Evolutionary conservation across 306 rosid species (phyloP).

Genomic region (Ochetophila trinervis): DNA sequence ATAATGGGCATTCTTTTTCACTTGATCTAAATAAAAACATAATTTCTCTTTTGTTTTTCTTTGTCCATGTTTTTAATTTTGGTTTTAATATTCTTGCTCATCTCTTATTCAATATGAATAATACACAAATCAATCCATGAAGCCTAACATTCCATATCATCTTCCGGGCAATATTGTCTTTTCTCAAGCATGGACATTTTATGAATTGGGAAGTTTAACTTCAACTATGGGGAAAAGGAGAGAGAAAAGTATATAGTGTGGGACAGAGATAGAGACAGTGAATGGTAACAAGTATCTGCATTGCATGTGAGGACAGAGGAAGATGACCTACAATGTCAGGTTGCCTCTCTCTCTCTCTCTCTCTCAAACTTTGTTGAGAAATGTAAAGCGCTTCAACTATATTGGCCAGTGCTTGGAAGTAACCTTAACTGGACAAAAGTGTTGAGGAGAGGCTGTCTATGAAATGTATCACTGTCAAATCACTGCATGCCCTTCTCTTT

Average conservation of each 20-base stretch:
- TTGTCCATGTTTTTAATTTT: too few species aligned
- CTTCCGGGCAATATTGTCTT: too few species aligned
- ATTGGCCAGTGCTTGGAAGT: slow-evolving; percentile 1
- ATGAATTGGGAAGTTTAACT: too few species aligned
- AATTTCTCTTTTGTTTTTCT: too few species aligned
- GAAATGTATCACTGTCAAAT: slow-evolving; percentile 10
- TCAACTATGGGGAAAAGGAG: neutral
- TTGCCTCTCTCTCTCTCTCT: neutral
- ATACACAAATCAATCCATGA: too few species aligned
- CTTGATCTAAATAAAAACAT: too few species aligned
- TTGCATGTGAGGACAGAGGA: slow-evolving; percentile 31
- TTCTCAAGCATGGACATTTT: too few species aligned
- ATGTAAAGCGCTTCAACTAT: slow-evolving; percentile 11
- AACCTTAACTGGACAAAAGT: slow-evolving; percentile 29
- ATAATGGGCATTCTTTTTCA: too few species aligned
- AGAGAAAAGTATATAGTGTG: neutral
- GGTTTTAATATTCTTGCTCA: too few species aligned
- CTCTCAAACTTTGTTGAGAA: slow-evolving; percentile 29
- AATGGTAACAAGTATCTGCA: neutral
- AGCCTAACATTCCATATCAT: too few species aligned
- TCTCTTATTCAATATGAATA: too few species aligned
- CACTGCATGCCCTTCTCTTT: neutral
- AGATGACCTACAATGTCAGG: slow-evolving; percentile 17
- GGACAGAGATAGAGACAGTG: slow-evolving; percentile 7
- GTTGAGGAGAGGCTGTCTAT: neutral